A percentile compares a stretch with the other conserved stretches of the same genome.
phyloP scores from a whole-genome alignment of 2,329 filamentous ascomycete species.

The Arthrocladium fulminans region DNA sequence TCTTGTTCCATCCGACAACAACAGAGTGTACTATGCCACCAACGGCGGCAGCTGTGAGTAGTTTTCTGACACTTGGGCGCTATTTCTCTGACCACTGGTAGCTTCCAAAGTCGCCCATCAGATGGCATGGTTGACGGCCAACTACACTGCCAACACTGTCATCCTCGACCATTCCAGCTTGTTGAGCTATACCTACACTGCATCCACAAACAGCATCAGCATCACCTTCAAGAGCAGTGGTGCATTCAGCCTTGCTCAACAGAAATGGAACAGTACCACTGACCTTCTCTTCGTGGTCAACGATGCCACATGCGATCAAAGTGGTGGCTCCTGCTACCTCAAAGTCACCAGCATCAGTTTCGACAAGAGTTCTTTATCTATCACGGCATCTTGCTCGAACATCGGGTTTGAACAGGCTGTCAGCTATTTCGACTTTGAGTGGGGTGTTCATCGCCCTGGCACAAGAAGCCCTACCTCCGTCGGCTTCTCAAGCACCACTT shows the following conservation, averaged over 20 bases:
- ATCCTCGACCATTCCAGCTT: slow-evolving; percentile 4
- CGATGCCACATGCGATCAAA: too few relatives aligned
- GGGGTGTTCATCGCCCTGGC: neutral
- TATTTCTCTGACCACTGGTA: neutral
- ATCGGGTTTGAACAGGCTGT: too few relatives aligned
- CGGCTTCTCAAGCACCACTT: neutral
- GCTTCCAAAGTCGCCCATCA: neutral
- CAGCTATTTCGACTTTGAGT: too few relatives aligned
- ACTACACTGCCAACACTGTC: neutral
- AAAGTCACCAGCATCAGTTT: neutral
- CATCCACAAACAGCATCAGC: neutral
- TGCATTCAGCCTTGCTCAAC: neutral
- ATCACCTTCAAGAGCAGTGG: neutral
- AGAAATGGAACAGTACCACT: neutral
- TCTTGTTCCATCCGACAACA: neutral
- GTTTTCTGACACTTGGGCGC: neutral
- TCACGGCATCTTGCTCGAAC: too few relatives aligned
- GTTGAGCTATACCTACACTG: neutral
- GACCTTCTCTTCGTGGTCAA: too few relatives aligned
- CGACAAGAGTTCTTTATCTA: too few relatives aligned
- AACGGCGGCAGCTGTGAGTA: neutral
- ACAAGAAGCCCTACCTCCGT: neutral
- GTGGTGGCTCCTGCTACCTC: neutral
- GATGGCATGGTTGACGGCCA: neutral
- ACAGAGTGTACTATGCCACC: neutral